phyloP scores from a whole-genome alignment of 192 early-diverging fungal genomes.

The Coemansia biformis region DNA sequence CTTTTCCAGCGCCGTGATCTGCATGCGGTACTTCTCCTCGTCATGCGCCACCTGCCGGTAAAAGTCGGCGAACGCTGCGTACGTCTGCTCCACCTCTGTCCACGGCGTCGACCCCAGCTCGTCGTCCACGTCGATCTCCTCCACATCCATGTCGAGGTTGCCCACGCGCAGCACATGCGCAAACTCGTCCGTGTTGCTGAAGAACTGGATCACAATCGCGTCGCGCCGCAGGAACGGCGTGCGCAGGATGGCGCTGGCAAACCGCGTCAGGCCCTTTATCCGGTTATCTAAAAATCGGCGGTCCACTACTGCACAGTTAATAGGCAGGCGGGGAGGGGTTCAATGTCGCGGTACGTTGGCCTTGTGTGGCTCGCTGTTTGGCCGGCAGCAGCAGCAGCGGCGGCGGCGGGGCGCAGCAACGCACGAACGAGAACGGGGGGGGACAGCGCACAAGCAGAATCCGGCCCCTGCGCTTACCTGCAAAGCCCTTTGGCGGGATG shows the following conservation, averaged over 20 bases:
- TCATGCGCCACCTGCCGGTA: conserved; percentile 35
- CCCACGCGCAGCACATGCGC: conserved; percentile 43
- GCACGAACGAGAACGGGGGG: background rate
- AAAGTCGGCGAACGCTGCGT: conserved; percentile 41
- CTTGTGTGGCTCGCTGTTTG: too few species aligned
- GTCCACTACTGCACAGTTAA: conserved; percentile 45
- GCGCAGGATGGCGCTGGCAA: conserved; percentile 45
- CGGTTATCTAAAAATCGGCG: conserved; percentile 54
- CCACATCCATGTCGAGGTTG: conserved; percentile 44
- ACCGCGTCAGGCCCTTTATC: conserved; percentile 50
- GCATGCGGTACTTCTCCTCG: conserved; percentile 48
- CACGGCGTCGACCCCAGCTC: conserved; percentile 30
- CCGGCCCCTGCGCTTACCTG: conserved; percentile 52
- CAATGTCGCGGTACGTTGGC: conserved; percentile 1
- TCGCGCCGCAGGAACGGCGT: conserved; percentile 49
- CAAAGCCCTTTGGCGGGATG: conserved; percentile 84
- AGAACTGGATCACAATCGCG: conserved; percentile 46
- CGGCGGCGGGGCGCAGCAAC: too few species aligned
- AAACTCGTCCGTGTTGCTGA: conserved; percentile 52
- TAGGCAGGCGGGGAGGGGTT: background rate
- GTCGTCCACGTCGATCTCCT: conserved; percentile 40
- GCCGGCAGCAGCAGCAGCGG: too few species aligned
- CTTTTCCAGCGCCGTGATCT: conserved; percentile 47
- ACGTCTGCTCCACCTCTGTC: conserved; percentile 33
- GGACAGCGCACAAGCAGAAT: background rate